Evolutionary conservation across 345 rosid species (phyloP).

Genomic region (Citrus reticulata): DNA sequence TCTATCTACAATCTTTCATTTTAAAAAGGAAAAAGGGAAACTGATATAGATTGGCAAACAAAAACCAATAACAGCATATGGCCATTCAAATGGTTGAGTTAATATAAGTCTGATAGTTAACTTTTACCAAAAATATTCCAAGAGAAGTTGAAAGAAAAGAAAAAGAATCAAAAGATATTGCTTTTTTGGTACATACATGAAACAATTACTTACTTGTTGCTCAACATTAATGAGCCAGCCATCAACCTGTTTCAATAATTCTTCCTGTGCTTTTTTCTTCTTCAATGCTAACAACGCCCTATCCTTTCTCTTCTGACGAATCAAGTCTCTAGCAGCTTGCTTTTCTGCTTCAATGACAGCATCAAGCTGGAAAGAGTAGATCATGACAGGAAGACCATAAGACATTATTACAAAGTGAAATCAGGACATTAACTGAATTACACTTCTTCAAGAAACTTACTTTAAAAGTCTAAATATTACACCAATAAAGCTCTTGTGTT

Average conservation of each 20-base stretch:
- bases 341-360: constrained; percentile 85
- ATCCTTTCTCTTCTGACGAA: constrained; percentile 80
- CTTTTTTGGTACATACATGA: background rate
- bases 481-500: background rate
- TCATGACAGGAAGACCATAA: background rate
- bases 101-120: background rate
- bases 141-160: background rate
- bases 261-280: constrained; percentile 95
- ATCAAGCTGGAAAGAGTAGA: constrained; percentile 50
- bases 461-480: background rate
- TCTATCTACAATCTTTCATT: background rate
- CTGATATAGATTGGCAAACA: background rate
- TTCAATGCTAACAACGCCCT: constrained; percentile 89
- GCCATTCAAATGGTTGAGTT: background rate
- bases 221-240: constrained; percentile 92
- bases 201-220: constrained; percentile 64
- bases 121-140: background rate
- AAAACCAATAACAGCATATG: background rate
- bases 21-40: background rate
- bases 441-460: background rate
- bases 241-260: constrained; percentile 86
- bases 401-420: background rate
- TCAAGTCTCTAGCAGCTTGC: constrained; percentile 82
- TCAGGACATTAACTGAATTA: background rate
- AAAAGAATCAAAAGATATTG: background rate